Evolutionary conservation across 1,139 yeast species (phyloP).

Genomic region (Taphrina wiesneri): DNA sequence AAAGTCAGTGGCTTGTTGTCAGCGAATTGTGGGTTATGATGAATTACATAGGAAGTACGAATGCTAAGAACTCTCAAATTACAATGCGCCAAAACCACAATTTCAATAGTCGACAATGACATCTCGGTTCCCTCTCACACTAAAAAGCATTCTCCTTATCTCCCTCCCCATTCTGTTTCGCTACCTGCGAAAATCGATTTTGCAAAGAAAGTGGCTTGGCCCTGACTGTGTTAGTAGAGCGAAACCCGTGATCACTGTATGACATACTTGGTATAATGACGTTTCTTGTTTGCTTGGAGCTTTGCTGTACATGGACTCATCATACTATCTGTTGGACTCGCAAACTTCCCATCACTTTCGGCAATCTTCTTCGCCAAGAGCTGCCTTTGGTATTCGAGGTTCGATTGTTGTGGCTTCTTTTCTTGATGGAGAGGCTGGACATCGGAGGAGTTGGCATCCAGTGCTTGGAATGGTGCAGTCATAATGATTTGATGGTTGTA

Average conservation of each 20-base stretch:
- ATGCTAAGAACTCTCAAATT: slow-evolving; percentile 2
- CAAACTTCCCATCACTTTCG: slow-evolving; percentile 41
- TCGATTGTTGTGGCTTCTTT: slow-evolving; percentile 31
- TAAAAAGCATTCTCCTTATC: slow-evolving; percentile 21
- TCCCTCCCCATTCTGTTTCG: slow-evolving; percentile 7
- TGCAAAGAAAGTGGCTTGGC: slow-evolving; percentile 32
- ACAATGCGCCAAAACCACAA: slow-evolving; percentile 7
- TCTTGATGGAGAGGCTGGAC: slow-evolving; percentile 38
- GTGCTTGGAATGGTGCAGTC: slow-evolving; percentile 15
- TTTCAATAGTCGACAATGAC: background rate
- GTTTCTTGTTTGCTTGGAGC: slow-evolving; percentile 54
- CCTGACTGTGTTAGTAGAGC: background rate
- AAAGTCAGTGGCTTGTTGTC: background rate
- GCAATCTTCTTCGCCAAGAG: slow-evolving; percentile 28
- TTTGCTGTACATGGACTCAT: slow-evolving; percentile 62
- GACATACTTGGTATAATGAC: slow-evolving; percentile 46
- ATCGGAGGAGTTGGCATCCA: background rate
- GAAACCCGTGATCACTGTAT: background rate
- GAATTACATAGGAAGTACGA: background rate
- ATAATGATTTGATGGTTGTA: background rate
- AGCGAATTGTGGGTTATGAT: background rate
- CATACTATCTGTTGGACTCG: slow-evolving; percentile 61
- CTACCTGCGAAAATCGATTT: slow-evolving; percentile 25
- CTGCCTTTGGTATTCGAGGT: slow-evolving; percentile 35
- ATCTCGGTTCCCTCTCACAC: background rate